Percentiles rank a stretch among this genome's conserved stretches.
Evolutionary conservation across 2,329 filamentous ascomycete genomes (phyloP).

Genomic region (Xylaria hypoxylon): DNA sequence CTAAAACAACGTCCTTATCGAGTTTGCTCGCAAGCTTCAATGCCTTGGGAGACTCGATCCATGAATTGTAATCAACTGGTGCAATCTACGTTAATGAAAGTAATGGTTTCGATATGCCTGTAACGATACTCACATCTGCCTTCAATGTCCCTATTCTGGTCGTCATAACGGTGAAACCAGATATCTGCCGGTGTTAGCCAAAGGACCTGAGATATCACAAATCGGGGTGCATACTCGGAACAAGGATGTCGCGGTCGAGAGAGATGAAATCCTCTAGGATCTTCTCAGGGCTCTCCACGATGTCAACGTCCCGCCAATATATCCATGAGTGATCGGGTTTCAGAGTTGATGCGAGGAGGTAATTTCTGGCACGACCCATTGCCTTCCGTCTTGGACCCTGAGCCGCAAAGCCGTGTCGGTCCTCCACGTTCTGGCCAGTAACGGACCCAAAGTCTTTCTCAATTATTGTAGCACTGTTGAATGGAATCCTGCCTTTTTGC

Average conservation of each 20-base stretch:
- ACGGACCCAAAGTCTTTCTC: constrained; percentile 89
- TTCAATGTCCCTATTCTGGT: constrained; percentile 86
- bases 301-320: constrained; percentile 98
- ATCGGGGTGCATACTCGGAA: constrained; percentile 79
- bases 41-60: constrained; percentile 91
- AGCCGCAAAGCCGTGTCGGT: constrained; percentile 86
- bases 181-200: constrained; percentile 71
- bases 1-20: constrained; percentile 84
- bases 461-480: constrained; percentile 85
- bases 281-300: constrained; percentile 85
- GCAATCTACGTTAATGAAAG: constrained; percentile 40
- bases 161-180: constrained; percentile 90
- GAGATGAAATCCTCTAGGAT: constrained; percentile 96
- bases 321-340: constrained; percentile 98
- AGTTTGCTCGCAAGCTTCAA: constrained; percentile 78
- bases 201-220: background rate
- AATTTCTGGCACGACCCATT: constrained; percentile 92
- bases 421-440: constrained; percentile 81
- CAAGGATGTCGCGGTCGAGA: constrained; percentile 91
- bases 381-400: constrained; percentile 91
- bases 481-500: constrained; percentile 81
- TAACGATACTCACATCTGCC: constrained; percentile 79
- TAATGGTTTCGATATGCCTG: no score
- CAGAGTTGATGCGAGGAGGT: constrained; percentile 83
- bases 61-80: constrained; percentile 97